Percentiles rank a stretch among this genome's conserved stretches.
These are phyloP conservation scores for Leucocoprinus leucothites DNA, from an alignment of 768 basidiomycete species.

Conservation along the genomic window DNA sequence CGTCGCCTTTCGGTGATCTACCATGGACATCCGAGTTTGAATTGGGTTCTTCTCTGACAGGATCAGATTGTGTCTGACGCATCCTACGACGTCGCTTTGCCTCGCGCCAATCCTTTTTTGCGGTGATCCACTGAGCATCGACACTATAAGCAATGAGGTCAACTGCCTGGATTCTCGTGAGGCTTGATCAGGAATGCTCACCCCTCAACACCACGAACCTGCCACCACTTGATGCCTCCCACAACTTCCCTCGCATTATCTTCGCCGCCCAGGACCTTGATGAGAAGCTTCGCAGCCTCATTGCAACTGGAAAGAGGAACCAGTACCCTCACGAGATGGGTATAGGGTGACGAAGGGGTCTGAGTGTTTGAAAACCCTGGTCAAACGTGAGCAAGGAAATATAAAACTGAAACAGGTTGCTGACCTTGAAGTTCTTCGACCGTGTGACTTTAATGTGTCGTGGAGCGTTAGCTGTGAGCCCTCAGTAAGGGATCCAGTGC, in stretches of 20 bases:
- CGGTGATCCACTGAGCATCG: constrained; percentile 84
- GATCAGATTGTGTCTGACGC: constrained; percentile 28
- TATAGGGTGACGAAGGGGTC: constrained; percentile 84
- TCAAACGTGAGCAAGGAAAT: background rate
- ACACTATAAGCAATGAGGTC: constrained; percentile 45
- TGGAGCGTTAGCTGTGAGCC: background rate
- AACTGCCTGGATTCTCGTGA: background rate
- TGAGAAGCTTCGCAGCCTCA: constrained; percentile 67
- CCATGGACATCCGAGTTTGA: background rate
- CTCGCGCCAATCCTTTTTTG: constrained; percentile 79
- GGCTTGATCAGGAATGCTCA: constrained; percentile 24
- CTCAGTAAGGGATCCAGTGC: constrained; percentile 19
- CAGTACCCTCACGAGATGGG: constrained; percentile 64
- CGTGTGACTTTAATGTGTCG: constrained; percentile 53
- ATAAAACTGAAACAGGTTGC: background rate
- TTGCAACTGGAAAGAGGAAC: constrained; percentile 78
- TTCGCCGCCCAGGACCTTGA: constrained; percentile 83
- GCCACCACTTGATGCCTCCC: constrained; percentile 98
- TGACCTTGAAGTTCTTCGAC: constrained; percentile 77
- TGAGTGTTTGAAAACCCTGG: constrained; percentile 74
- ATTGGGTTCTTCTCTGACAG: background rate
- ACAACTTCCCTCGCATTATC: constrained; percentile 64
- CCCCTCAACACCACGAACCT: constrained; percentile 85
- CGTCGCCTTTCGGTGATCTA: constrained; percentile 9
- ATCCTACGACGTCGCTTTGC: constrained; percentile 56